Conservation (phyloP, 352 stramenopile species). For the Phytophthora cryptogea region DNA sequence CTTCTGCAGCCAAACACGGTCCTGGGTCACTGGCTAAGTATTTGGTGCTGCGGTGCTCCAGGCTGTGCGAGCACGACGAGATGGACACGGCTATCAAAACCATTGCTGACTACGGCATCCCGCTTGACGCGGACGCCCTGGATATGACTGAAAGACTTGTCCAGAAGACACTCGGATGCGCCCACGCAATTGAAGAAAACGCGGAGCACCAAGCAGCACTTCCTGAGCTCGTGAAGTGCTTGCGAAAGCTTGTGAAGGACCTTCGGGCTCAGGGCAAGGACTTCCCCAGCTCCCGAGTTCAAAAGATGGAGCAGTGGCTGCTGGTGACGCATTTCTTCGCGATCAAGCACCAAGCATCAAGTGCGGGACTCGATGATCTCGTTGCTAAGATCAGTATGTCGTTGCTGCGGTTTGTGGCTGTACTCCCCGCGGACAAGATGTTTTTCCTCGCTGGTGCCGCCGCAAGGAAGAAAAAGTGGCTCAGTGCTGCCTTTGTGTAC, state of each 20-base stretch:
- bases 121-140: slow-evolving; percentile 58
- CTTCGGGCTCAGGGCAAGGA: slow-evolving; percentile 58
- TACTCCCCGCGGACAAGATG: slow-evolving; percentile 94
- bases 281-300: slow-evolving; percentile 46
- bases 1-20: slow-evolving; percentile 79
- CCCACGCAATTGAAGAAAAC: slow-evolving; percentile 47
- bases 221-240: slow-evolving; percentile 67
- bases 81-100: slow-evolving; percentile 77
- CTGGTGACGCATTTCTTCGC: slow-evolving; percentile 81
- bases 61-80: slow-evolving; percentile 78
- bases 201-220: slow-evolving; percentile 49
- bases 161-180: slow-evolving; percentile 54
- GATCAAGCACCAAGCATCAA: slow-evolving; percentile 69
- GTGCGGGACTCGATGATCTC: slow-evolving; percentile 64
- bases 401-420: slow-evolving; percentile 87
- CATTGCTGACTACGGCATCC: slow-evolving; percentile 79
- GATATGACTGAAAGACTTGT: slow-evolving; percentile 64
- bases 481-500: slow-evolving; percentile 94
- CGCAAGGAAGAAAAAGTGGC: slow-evolving; percentile 86
- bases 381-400: slow-evolving; percentile 85
- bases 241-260: slow-evolving; percentile 78
- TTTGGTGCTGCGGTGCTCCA: slow-evolving; percentile 70
- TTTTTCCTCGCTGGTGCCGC: slow-evolving; percentile 91
- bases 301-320: slow-evolving; percentile 82
- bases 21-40: slow-evolving; percentile 86